Evolutionary conservation across 2,329 filamentous ascomycete genomes (phyloP).

Genomic region (Claviceps africana): DNA sequence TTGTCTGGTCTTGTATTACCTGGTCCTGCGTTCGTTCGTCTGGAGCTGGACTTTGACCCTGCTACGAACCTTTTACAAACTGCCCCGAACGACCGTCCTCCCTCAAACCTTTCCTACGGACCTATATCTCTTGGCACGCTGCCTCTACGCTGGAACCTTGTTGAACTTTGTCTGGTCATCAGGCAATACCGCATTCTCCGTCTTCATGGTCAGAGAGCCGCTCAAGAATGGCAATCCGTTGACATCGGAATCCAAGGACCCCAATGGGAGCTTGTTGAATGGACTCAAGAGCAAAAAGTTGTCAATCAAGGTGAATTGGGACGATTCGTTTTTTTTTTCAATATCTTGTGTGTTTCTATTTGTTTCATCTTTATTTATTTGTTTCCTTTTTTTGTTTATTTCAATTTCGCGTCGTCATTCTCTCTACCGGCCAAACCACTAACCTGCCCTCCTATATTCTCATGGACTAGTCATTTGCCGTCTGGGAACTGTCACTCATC

Average conservation of each 20-base stretch:
- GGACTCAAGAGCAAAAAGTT: slow-evolving; percentile 76
- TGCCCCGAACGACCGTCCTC: slow-evolving; percentile 57
- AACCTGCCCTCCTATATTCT: slow-evolving; percentile 7
- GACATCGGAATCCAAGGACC: slow-evolving; percentile 74
- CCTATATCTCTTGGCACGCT: slow-evolving; percentile 40
- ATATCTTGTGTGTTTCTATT: too few species aligned
- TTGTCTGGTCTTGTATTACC: slow-evolving; percentile 45
- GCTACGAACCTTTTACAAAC: slow-evolving; percentile 58
- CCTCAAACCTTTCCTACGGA: slow-evolving; percentile 44
- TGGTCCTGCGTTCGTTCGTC: slow-evolving; percentile 45
- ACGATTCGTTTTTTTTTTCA: too few species aligned
- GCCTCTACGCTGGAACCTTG: slow-evolving; percentile 47
- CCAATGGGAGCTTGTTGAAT: slow-evolving; percentile 76
- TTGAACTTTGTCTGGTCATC: slow-evolving; percentile 63
- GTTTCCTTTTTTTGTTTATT: too few species aligned
- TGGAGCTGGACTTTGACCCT: slow-evolving; percentile 61
- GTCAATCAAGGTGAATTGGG: slow-evolving; percentile 46
- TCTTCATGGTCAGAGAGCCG: slow-evolving; percentile 69
- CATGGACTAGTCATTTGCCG: slow-evolving; percentile 75
- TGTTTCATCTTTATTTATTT: too few species aligned
- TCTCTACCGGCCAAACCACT: too few species aligned
- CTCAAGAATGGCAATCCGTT: slow-evolving; percentile 75
- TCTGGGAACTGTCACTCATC: slow-evolving; percentile 82
- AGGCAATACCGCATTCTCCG: slow-evolving; percentile 62
- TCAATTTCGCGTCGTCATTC: too few species aligned